These are phyloP conservation scores for Didymella pinodella DNA, from an alignment of 2,329 filamentous ascomycete genomes.

Conservation along the genomic window DNA sequence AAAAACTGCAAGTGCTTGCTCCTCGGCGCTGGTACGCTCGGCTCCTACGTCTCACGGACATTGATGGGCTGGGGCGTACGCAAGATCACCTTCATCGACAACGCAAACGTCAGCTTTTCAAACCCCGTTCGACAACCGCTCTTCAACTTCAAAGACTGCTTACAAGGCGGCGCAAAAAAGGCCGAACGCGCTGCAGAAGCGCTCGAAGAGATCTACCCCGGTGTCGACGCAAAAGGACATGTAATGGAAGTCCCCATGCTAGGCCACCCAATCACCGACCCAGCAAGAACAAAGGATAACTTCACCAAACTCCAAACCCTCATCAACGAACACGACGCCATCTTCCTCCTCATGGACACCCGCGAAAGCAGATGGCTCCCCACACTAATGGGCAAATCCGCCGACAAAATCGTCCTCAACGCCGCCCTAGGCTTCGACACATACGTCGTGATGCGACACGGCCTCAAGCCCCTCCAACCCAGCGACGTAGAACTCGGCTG, in stretches of 20 bases:
- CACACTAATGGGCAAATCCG: conserved; percentile 92
- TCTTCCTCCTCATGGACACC: conserved; percentile 98
- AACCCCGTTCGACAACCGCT: conserved; percentile 95
- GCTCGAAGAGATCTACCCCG: conserved; percentile 86
- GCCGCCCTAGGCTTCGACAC: conserved; percentile 96
- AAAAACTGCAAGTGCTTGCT: conserved; percentile 90
- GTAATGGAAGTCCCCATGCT: conserved; percentile 92
- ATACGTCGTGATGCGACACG: conserved; percentile 96
- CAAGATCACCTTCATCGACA: conserved; percentile 96
- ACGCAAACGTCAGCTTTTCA: conserved; percentile 90
- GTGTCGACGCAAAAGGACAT: conserved; percentile 81
- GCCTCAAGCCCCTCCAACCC: conserved; percentile 63
- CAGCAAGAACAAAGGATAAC: conserved; percentile 72
- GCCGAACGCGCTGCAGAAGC: conserved; percentile 81
- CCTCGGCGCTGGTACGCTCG: conserved; percentile 89
- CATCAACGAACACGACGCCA: conserved; percentile 84
- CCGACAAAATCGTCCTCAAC: conserved; percentile 95
- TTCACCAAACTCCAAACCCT: conserved; percentile 78
- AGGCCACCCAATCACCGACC: conserved; percentile 84
- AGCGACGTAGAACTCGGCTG: conserved; percentile 79
- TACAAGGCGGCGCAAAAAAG: conserved; percentile 84
- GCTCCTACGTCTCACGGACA: conserved; percentile 91
- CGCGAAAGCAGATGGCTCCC: conserved; percentile 94
- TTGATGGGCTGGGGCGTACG: conserved; percentile 95
- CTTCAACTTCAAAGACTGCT: conserved; percentile 88